Base-by-base conservation (phyloP, 345 rosid species). In the Conringia planisiliqua region DNA sequence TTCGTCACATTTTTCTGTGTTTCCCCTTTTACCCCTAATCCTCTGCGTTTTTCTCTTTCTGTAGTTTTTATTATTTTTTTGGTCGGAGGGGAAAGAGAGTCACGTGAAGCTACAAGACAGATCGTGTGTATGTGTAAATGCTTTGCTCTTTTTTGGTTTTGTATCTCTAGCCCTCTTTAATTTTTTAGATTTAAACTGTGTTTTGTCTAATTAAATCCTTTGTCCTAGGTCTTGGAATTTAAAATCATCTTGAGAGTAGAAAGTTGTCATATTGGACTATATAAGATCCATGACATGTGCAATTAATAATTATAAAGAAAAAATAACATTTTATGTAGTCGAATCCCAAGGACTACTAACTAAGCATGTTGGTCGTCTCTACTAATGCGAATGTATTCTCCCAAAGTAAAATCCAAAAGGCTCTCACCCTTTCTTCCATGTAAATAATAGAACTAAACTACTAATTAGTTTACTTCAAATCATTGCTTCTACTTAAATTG, bases 101-200 rank as follows among this genome's bases (percentile, higher is more conserved):
- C 80, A 77, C 80, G 80, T 77, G 80, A 77, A 70, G 72, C 80
- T 70, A 77, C 24, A 64, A 71, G 80, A 77, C 80, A 77, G 66
- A 61, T 50, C 26, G 60, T 66, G 50, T 71, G 62, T 63, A 71
- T 77, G 80, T 77, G 80, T 77, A 77, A 71, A 77, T 71, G 62
- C 30, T 38, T 12, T 63, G 44, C 71, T 38, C 62, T 40, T 43
- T 36, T 43, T 70, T 69, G 80, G 71, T 63, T 55, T 33, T 63
- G 51, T 68, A 43, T 26, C 70, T 70, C 70, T 67, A 61, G 40
- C 74, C 39, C 43, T 38, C 48, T 16, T 33, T 62, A 1, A 1
- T 22, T 55, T 52, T 39, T 10, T 52, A 29, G 8, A 5, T 24
- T 74, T 36, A 35, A 59, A 42, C 68, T 29, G 36, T 74, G 66